A percentile compares a stretch with the other conserved stretches of the same genome.
Evolutionary conservation across 208 protist genomes (phyloP).

Genomic region (Blechomonas ayalai): DNA sequence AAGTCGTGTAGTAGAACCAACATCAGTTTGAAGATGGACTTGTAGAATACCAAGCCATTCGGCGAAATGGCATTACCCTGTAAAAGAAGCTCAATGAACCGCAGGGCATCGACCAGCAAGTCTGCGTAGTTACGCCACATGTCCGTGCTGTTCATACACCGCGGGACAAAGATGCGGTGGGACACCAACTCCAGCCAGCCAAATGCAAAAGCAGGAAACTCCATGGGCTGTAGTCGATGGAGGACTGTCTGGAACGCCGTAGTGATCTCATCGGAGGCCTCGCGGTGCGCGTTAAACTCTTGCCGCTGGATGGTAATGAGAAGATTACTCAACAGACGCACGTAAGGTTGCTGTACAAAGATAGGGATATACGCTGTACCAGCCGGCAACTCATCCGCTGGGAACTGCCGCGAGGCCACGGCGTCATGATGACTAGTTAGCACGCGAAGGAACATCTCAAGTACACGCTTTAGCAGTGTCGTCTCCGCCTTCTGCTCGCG

Average conservation of each 20-base stretch:
- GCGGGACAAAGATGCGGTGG: constrained; percentile 96
- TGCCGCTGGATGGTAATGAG: constrained; percentile 78
- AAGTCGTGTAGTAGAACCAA: constrained; percentile 99
- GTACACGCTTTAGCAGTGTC: constrained; percentile 68
- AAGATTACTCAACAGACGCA: constrained; percentile 93
- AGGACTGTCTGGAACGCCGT: constrained; percentile 87
- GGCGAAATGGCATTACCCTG: constrained; percentile 46
- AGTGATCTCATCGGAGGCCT: constrained; percentile 67
- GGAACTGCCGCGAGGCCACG: constrained; percentile 22
- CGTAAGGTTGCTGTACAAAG: constrained; percentile 98
- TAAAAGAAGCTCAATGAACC: constrained; percentile 72
- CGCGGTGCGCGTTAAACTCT: constrained; percentile 28
- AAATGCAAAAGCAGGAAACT: constrained; percentile 97
- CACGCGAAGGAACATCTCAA: constrained; percentile 61
- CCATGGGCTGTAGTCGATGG: constrained; percentile 78
- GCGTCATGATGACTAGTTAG: constrained; percentile 72
- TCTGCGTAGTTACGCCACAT: constrained; percentile 53
- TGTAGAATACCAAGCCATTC: constrained; percentile 83
- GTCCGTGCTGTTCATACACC: constrained; percentile 72
- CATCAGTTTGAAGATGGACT: constrained; percentile 89
- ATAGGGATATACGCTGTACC: constrained; percentile 56
- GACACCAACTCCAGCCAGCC: constrained; percentile 98
- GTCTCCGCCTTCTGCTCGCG: constrained; percentile 47
- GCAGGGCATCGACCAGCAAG: constrained; percentile 63
- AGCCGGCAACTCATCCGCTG: constrained; percentile 29